Evolutionary conservation across 2,329 filamentous ascomycete species (phyloP).

Genomic region (Graphilbum ipis-grandicollis): DNA sequence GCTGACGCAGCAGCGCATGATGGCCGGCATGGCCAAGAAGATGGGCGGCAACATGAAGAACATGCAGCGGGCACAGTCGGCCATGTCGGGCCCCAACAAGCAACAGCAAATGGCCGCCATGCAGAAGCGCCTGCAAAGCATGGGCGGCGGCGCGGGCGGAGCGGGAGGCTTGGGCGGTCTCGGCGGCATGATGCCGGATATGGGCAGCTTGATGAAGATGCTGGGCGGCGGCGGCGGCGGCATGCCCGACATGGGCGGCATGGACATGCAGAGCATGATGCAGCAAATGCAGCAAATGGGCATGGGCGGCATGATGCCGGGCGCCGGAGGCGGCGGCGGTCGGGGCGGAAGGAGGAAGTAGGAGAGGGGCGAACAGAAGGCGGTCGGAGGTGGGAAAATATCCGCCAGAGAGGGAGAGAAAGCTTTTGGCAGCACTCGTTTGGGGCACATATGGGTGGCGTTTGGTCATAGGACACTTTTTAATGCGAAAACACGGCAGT

Average conservation of each 20-base stretch:
- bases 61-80: conserved; percentile 83
- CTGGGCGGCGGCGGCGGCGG: neutral
- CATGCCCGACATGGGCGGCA: conserved; percentile 6
- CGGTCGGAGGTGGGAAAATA: no score
- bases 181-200: conserved; percentile 19
- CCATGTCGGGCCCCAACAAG: conserved; percentile 81
- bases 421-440: no score
- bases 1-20: conserved; percentile 95
- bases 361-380: neutral
- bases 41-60: conserved; percentile 97
- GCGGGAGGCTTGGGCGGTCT: conserved; percentile 24
- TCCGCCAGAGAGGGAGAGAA: no score
- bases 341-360: conserved; percentile 8
- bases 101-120: conserved; percentile 88
- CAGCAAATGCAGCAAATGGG: conserved; percentile 63
- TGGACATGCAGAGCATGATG: conserved; percentile 70
- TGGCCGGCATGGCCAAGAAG: conserved; percentile 98
- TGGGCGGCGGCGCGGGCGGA: conserved; percentile 57
- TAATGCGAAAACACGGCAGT: no score
- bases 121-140: conserved; percentile 86
- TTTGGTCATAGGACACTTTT: no score
- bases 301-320: conserved; percentile 30
- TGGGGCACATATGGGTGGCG: no score
- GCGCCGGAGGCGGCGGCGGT: conserved; percentile 4
- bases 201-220: no score